A percentile compares a stretch with the other conserved stretches of the same genome.
These are phyloP conservation scores for Xerocomellus amylosporus DNA, from an alignment of 768 basidiomycete species.

Conservation along the genomic window DNA sequence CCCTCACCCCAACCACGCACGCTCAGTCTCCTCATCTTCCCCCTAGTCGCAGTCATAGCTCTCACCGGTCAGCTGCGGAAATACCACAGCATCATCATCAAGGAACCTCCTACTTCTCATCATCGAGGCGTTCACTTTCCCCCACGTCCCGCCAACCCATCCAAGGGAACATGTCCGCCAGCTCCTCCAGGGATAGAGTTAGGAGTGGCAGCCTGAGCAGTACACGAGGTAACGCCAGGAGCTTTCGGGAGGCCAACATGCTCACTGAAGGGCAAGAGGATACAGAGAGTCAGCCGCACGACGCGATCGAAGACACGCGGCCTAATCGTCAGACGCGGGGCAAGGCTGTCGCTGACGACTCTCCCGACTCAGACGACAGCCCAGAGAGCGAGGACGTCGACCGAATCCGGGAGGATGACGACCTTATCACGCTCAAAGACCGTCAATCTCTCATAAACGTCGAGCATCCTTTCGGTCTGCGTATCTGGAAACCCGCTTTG, in stretches of 20 bases:
- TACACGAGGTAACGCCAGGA: slow-evolving; percentile 46
- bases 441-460: slow-evolving; percentile 98
- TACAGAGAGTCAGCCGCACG: slow-evolving; percentile 36
- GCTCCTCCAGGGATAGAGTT: slow-evolving; percentile 45
- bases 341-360: slow-evolving; percentile 45
- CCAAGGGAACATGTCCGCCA: slow-evolving; percentile 49
- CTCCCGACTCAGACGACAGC: slow-evolving; percentile 39
- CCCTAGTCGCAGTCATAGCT: slow-evolving; percentile 49
- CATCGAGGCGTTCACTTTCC: slow-evolving; percentile 39
- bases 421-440: slow-evolving; percentile 90
- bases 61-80: slow-evolving; percentile 57
- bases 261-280: slow-evolving; percentile 58
- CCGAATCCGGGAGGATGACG: slow-evolving; percentile 49
- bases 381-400: slow-evolving; percentile 33
- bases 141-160: slow-evolving; percentile 46
- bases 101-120: slow-evolving; percentile 64
- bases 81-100: slow-evolving; percentile 61
- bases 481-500: slow-evolving; percentile 98
- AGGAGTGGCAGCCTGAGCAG: slow-evolving; percentile 67
- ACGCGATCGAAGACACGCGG: slow-evolving; percentile 30
- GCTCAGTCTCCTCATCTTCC: slow-evolving; percentile 33
- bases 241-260: slow-evolving; percentile 41
- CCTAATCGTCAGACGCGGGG: slow-evolving; percentile 28
- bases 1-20: slow-evolving; percentile 42
- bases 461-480: slow-evolving; percentile 97